phyloP scores from a whole-genome alignment of 2,329 filamentous ascomycete species.

The Scytalidium sp. region DNA sequence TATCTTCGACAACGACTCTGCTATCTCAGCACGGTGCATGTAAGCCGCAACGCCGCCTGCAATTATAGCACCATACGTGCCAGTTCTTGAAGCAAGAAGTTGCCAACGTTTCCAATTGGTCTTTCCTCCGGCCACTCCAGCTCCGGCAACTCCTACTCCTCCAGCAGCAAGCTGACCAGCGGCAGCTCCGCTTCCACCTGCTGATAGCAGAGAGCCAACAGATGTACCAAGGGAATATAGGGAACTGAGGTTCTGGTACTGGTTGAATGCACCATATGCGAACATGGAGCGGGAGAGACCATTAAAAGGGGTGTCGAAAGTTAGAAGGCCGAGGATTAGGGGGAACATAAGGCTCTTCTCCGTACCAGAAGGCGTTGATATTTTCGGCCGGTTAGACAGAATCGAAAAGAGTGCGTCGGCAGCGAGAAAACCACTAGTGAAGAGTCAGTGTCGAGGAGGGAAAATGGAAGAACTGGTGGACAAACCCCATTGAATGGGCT shows the following conservation, averaged over 20 bases:
- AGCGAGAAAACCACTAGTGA: slow-evolving; percentile 71
- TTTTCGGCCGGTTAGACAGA: slow-evolving; percentile 38
- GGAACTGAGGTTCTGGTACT: slow-evolving; percentile 54
- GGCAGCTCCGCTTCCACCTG: slow-evolving; percentile 21
- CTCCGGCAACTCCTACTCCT: slow-evolving; percentile 7
- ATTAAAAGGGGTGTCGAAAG: slow-evolving; percentile 84
- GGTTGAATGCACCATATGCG: slow-evolving; percentile 57
- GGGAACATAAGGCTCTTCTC: slow-evolving; percentile 53
- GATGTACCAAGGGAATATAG: slow-evolving; percentile 46
- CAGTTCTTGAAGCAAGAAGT: slow-evolving; percentile 72
- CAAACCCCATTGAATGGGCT: slow-evolving; percentile 76
- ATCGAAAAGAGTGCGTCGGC: slow-evolving; percentile 76
- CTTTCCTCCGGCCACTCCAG: slow-evolving; percentile 23
- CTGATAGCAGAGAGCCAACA: slow-evolving; percentile 23
- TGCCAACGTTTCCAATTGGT: slow-evolving; percentile 54
- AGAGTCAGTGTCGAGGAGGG: slow-evolving; percentile 3
- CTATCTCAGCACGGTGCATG: slow-evolving; percentile 69
- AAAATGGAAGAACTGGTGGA: background rate
- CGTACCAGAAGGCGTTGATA: slow-evolving; percentile 39
- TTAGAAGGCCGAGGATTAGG: slow-evolving; percentile 73
- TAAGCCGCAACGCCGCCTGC: slow-evolving; percentile 82
- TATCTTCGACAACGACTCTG: slow-evolving; percentile 42
- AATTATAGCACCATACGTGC: slow-evolving; percentile 76
- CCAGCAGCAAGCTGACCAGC: slow-evolving; percentile 4
- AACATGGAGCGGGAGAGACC: slow-evolving; percentile 60